phyloP scores from a whole-genome alignment of 73 alveolate species.

The Urostyla sp. region DNA sequence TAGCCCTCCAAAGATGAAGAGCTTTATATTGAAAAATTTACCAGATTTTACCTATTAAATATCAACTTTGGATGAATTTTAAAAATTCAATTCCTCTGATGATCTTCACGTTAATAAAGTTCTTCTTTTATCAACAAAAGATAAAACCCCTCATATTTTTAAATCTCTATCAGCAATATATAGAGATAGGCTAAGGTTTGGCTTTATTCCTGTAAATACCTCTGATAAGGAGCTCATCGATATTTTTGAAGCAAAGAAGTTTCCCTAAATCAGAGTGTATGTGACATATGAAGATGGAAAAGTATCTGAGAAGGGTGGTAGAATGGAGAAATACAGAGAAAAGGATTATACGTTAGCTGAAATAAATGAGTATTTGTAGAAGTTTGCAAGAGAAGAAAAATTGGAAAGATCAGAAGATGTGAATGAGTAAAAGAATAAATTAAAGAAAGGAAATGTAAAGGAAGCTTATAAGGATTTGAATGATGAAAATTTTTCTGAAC shows the following conservation, averaged over 20 bases:
- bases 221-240: not conserved
- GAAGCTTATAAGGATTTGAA: not conserved
- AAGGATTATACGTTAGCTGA: slow-evolving; percentile 10
- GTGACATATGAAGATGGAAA: not conserved
- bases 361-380: not conserved
- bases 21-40: slow-evolving; percentile 1
- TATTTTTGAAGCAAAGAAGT: not conserved
- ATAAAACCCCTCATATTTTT: slow-evolving; percentile 7
- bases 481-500: not conserved
- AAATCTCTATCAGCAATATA: not conserved
- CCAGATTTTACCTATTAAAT: slow-evolving; percentile 21
- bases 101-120: slow-evolving; percentile 15
- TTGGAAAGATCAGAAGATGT: not conserved
- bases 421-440: not conserved
- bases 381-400: not conserved
- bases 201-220: not conserved
- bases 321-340: not conserved
- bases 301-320: not conserved
- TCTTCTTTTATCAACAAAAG: slow-evolving; percentile 13
- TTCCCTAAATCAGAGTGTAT: not conserved
- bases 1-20: not conserved
- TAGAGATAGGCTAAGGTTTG: slow-evolving; percentile 17
- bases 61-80: not conserved
- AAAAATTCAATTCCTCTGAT: not conserved
- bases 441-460: not conserved